These are phyloP conservation scores for Hordeum pubiflorum DNA, from an alignment of 202 grass and related monocot species.

Conservation along the genomic window DNA sequence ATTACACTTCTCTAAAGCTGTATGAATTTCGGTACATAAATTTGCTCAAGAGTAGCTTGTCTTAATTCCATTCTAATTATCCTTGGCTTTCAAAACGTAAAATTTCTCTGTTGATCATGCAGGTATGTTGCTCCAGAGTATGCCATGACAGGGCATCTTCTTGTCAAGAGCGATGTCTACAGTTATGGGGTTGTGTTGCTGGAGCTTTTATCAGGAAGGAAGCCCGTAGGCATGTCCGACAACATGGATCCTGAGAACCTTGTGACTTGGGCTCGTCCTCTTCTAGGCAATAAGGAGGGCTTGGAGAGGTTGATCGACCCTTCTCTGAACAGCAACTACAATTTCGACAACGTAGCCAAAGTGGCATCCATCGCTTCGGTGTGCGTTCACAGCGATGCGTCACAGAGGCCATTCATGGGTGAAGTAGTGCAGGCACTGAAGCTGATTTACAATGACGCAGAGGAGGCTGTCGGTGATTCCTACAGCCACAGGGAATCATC, in stretches of 20 bases:
- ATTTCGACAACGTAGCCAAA: constrained; percentile 76
- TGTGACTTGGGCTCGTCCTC: constrained; percentile 81
- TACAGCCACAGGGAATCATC: constrained; percentile 66
- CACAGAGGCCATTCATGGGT: constrained; percentile 90
- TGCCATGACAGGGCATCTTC: constrained; percentile 95
- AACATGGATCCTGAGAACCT: constrained; percentile 72
- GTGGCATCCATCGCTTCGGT: constrained; percentile 89
- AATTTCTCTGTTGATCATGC: constrained; percentile 17
- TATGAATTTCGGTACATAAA: neutral
- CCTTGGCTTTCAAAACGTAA: neutral
- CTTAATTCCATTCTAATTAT: constrained; percentile 15
- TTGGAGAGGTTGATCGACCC: constrained; percentile 73
- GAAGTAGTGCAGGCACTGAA: constrained; percentile 97
- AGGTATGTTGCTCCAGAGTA: constrained; percentile 98
- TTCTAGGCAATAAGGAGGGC: constrained; percentile 57
- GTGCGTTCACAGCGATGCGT: constrained; percentile 63
- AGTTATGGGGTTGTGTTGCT: constrained; percentile 90
- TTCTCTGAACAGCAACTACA: constrained; percentile 49
- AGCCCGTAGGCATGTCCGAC: constrained; percentile 63
- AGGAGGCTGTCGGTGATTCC: constrained; percentile 65
- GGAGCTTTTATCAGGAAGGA: constrained; percentile 91
- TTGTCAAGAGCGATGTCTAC: constrained; percentile 97
- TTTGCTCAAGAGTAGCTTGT: constrained; percentile 7
- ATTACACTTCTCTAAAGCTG: neutral
- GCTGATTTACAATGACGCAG: constrained; percentile 61